Evolutionary conservation across 257 asterid species (phyloP).

Genomic region (Fraxinus excelsior): DNA sequence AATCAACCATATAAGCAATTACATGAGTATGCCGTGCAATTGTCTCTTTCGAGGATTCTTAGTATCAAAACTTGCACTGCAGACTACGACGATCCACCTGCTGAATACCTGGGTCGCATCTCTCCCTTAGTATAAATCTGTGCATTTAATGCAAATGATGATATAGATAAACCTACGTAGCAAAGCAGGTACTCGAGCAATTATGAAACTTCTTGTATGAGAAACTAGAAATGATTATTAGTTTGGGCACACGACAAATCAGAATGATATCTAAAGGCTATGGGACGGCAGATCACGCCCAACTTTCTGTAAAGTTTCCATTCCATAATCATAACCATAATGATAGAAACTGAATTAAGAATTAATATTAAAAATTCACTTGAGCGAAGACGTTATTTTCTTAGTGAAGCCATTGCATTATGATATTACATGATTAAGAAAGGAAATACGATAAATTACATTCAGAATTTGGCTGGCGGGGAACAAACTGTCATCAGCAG

Average conservation of each 20-base stretch:
- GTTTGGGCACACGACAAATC: slow-evolving; percentile 25
- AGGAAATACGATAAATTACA: slow-evolving; percentile 18
- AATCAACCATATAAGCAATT: too few species aligned
- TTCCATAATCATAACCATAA: slow-evolving; percentile 23
- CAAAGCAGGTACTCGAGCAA: slow-evolving; percentile 8
- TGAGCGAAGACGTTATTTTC: background rate
- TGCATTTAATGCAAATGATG: background rate
- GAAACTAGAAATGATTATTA: slow-evolving; percentile 22
- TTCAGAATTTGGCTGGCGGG: background rate
- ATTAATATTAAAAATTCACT: background rate
- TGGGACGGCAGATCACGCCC: background rate
- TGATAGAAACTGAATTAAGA: background rate
- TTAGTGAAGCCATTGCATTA: slow-evolving; percentile 6
- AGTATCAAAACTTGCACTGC: too few species aligned
- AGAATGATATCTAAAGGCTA: slow-evolving; percentile 2
- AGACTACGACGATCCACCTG: too few species aligned
- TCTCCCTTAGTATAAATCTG: background rate
- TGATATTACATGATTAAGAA: slow-evolving; percentile 21
- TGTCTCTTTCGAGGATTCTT: too few species aligned
- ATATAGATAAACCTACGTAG: background rate
- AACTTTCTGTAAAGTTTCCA: slow-evolving; percentile 24
- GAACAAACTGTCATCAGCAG: slow-evolving; percentile 22
- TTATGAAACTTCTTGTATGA: slow-evolving; percentile 27
- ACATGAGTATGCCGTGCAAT: too few species aligned
- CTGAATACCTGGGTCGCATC: too few species aligned